Evolutionary conservation across 2,329 filamentous ascomycete genomes (phyloP).

Genomic region (Phialophora verrucosa): DNA sequence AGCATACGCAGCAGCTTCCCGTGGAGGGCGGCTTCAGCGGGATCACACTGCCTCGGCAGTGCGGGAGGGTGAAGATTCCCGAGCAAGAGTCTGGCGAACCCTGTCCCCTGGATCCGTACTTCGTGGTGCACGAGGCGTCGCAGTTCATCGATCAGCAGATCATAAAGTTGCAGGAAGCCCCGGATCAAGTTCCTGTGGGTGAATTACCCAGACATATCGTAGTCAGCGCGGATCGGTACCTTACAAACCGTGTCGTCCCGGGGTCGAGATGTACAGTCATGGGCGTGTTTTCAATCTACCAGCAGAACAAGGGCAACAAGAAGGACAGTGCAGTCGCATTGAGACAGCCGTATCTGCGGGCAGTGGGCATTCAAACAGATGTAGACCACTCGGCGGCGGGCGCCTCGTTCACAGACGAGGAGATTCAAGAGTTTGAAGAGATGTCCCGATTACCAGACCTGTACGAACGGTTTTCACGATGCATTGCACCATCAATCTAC

Average conservation of each 20-base stretch:
- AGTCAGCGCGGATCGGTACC: conserved; percentile 92
- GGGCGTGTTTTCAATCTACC: conserved; percentile 98
- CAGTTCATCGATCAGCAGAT: conserved; percentile 97
- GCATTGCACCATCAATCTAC: conserved; percentile 96
- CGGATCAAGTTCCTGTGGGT: conserved; percentile 95
- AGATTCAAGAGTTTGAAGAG: conserved; percentile 94
- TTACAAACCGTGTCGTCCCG: conserved; percentile 94
- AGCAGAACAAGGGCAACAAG: conserved; percentile 80
- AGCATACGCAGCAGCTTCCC: conserved; percentile 70
- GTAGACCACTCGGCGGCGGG: conserved; percentile 89
- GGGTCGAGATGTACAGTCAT: conserved; percentile 93
- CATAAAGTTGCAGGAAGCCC: conserved; percentile 95
- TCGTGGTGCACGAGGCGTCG: conserved; percentile 91
- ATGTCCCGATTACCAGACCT: conserved; percentile 88
- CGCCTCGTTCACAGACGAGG: conserved; percentile 85
- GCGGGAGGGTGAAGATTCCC: conserved; percentile 63
- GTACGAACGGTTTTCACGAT: conserved; percentile 88
- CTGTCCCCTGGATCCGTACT: conserved; percentile 94
- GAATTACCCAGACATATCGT: conserved; percentile 93
- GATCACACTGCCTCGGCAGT: conserved; percentile 80
- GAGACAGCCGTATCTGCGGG: conserved; percentile 89
- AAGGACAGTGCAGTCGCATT: conserved; percentile 87
- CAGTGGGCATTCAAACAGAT: conserved; percentile 89
- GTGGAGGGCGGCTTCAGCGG: conserved; percentile 87
- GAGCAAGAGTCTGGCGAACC: conserved; percentile 71